Conservation (phyloP, 768 basidiomycete genomes). For the Dioszegia crocea region DNA sequence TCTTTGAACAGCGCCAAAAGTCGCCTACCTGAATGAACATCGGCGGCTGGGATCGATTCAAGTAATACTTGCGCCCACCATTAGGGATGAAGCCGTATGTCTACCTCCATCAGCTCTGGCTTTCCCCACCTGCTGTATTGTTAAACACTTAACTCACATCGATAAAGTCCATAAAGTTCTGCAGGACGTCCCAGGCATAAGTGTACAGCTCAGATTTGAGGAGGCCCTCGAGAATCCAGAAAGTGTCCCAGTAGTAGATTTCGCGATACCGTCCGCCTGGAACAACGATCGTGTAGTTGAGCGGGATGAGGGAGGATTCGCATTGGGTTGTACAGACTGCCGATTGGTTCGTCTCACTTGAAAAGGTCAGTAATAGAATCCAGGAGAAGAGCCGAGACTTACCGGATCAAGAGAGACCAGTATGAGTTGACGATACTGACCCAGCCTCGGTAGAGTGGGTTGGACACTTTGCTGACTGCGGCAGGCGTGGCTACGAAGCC, state of each 20-base stretch:
- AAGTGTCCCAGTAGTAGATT: constrained; percentile 49
- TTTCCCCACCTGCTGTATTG: not conserved
- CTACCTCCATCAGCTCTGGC: constrained; percentile 12
- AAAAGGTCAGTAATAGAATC: no score
- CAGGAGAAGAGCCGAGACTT: constrained; percentile 9
- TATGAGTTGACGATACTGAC: constrained; percentile 74
- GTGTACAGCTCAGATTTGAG: constrained; percentile 70
- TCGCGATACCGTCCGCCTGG: constrained; percentile 72
- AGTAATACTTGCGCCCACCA: constrained; percentile 82
- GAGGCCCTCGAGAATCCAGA: constrained; percentile 62
- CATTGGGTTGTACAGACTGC: constrained; percentile 65
- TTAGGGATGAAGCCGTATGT: constrained; percentile 89
- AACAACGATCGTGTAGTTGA: constrained; percentile 86
- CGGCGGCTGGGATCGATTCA: constrained; percentile 89
- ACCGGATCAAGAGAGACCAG: constrained; percentile 71
- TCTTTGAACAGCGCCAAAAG: not conserved
- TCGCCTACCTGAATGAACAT: constrained; percentile 68
- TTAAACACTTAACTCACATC: constrained; percentile 48
- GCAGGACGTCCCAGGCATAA: constrained; percentile 69
- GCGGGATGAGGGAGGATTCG: constrained; percentile 78
- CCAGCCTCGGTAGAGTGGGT: constrained; percentile 68
- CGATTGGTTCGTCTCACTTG: constrained; percentile 63
- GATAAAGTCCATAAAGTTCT: constrained; percentile 94
- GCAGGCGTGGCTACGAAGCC: constrained; percentile 63
- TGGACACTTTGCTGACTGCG: constrained; percentile 66